Evolutionary conservation across 345 rosid genomes (phyloP), one percentile per base, ranked within the genome.

Genomic region (Bretschneidera sinensis): DNA sequence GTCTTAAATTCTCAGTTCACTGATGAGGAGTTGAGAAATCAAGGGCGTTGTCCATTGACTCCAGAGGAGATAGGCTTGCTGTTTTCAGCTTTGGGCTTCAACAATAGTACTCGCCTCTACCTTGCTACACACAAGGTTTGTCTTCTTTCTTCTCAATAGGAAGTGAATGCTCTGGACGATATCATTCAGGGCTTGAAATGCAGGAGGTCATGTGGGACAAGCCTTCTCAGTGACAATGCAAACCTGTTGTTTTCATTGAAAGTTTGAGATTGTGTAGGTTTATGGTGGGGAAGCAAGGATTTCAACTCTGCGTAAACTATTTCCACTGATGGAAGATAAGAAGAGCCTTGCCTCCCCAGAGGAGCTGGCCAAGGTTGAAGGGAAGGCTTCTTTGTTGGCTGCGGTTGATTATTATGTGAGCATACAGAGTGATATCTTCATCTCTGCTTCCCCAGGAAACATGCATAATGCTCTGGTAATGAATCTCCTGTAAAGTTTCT

Each of bases 1-100:
- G 97, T 91, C 54, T 64, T 90, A 47, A 94, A 94, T 70, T 83
- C 96, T 48, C 96, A 85, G 74, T 85, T 84, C 67, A 81, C 92
- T 10, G 83, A 90, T 52, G 85, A 81, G 53, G 92, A 85, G 81
- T 77, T 94, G 63, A 83, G 97, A 66, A 74, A 62, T 74, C 88
- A 88, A 67, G 99, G 99, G n/a, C 92, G 97, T 24, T 90, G 99
- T 70, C 99, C 97, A 1, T 80, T 94, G 78, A 94, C 97, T 43
- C 99, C 97, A 0, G 99, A 94, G 73, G 96, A 94, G 81, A 81
- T 90, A 59, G 97, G 99, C 43, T 75, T 91, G 66, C 71, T 95
- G 48, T 85, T 95, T 19, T 80, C 89, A 31, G 99, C 95, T 67
- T 69, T 91, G 65, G 96, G 97, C 69, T 95, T 95, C 78, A 73